These are phyloP conservation scores for Phytophthora hibernalis DNA, from an alignment of 352 stramenopile genomes.

Conservation along the genomic window DNA sequence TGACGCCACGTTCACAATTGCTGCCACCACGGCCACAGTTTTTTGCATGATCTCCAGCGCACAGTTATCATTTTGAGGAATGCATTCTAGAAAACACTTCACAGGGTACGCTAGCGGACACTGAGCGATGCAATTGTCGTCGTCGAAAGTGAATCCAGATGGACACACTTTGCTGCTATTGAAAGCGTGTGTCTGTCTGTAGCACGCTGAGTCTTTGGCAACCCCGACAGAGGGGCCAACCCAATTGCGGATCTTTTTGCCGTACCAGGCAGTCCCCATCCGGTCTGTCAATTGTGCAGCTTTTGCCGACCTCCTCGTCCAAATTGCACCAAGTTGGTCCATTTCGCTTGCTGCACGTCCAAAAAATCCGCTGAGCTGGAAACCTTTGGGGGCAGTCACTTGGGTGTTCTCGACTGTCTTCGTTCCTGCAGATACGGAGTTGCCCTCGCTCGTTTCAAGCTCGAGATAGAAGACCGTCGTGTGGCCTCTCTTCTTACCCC, in stretches of 20 bases:
- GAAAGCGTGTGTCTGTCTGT: constrained; percentile 9
- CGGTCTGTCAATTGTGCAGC: constrained; percentile 16
- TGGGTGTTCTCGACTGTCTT: constrained; percentile 18
- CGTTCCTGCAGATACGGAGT: constrained; percentile 18
- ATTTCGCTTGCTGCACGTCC: constrained; percentile 26
- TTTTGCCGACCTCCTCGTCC: constrained; percentile 30
- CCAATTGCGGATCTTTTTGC: constrained; percentile 40
- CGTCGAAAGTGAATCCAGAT: constrained; percentile 16
- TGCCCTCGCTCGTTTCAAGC: constrained; percentile 19
- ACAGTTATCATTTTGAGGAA: constrained; percentile 69
- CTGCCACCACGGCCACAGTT: constrained; percentile 34
- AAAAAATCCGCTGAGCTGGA: constrained; percentile 38
- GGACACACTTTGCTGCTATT: constrained; percentile 20
- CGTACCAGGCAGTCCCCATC: constrained; percentile 37
- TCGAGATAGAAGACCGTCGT: constrained; percentile 31
- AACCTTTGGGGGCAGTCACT: constrained; percentile 22
- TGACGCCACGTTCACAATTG: constrained; percentile 37
- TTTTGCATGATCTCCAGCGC: constrained; percentile 43
- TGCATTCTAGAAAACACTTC: constrained; percentile 61
- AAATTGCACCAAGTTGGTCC: constrained; percentile 34
- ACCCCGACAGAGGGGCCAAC: constrained; percentile 26
- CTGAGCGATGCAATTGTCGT: constrained; percentile 23
- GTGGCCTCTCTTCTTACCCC: constrained; percentile 12
- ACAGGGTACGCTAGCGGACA: constrained; percentile 65
- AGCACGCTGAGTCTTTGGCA: constrained; percentile 27